Base-by-base conservation (phyloP, 1,139 yeast genomes). In the Pichia sp. region DNA sequence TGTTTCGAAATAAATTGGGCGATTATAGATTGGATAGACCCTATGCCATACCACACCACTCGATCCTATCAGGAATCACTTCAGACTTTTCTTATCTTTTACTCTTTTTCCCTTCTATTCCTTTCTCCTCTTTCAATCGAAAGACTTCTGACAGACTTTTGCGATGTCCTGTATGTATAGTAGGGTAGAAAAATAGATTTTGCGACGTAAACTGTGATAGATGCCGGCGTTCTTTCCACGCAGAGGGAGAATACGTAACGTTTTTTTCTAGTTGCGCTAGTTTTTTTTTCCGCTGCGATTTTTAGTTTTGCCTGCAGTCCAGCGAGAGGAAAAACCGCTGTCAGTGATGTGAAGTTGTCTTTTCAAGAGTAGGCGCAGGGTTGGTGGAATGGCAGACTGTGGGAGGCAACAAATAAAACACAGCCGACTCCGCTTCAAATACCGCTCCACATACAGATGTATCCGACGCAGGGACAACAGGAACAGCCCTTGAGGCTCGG, bases 1-100 rank as follows among this genome's bases (percentile, higher is more conserved):
- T 6, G 44, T 46, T 34, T 48, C 53, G 11, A 61, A 59, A 54
- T 61, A 52, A 36, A 23, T 23, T 23, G 26, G 26, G 26, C 26
- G 26, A 23, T 23, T 23, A 23, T 23, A 23, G 26, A 23, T 23
- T 23, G 26, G 26, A 23, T 23, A 23, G 26, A 23, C 26, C 26
- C 26, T 23, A 23, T 23, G 26, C 26, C 26, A 23, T 23, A 23
- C 26, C 26, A 23, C 26, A 23, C 26, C 26, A n/a, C n/a, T 23
- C 26, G 26, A 23, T 23, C 26, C 26, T 23, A 23, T 23, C 26
- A 23, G 26, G 26, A 23, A 23, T 23, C 26, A 23, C 26, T 23
- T 23, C 26, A 23, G 26, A 23, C 26, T 23, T n/a, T n/a, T 36
- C 41, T n/a, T 36, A 36, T 11, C n/a, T 36, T 36, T 11, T 36